Percentiles rank a stretch among this genome's conserved stretches.
phyloP scores from a whole-genome alignment of 2,329 filamentous ascomycete genomes.

The Aspergillus japonicus region DNA sequence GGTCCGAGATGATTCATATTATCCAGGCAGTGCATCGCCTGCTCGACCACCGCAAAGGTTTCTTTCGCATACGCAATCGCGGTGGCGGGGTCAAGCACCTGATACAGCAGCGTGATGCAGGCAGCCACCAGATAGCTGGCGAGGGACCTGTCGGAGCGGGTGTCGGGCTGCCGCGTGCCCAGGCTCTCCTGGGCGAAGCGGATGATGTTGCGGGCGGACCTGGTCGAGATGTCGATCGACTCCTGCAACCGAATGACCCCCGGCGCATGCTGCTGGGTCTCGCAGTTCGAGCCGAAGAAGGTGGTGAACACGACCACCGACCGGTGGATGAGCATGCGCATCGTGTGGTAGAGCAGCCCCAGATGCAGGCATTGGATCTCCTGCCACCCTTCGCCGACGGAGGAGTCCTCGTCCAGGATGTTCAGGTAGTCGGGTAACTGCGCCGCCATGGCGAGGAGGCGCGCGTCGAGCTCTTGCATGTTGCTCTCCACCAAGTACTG shows the following conservation, averaged over 20 bases:
- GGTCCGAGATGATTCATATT: slow-evolving; percentile 17
- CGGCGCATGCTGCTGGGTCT: slow-evolving; percentile 4
- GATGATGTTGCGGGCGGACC: slow-evolving; percentile 10
- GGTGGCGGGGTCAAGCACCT: slow-evolving; percentile 9
- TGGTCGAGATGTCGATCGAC: slow-evolving; percentile 11
- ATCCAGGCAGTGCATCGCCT: slow-evolving; percentile 16
- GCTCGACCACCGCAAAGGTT: slow-evolving; percentile 14
- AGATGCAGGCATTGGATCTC: slow-evolving; percentile 16
- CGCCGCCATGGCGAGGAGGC: too few relatives aligned
- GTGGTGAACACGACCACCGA: slow-evolving; percentile 12
- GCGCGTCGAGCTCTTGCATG: slow-evolving; percentile 9
- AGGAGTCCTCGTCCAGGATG: slow-evolving; percentile 14
- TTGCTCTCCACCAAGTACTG: slow-evolving; percentile 8
- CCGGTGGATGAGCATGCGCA: slow-evolving; percentile 14
- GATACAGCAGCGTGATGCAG: slow-evolving; percentile 12
- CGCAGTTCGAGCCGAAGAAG: slow-evolving; percentile 9
- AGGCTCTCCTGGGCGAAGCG: slow-evolving; percentile 13
- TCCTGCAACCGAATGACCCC: slow-evolving; percentile 3
- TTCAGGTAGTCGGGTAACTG: slow-evolving; percentile 10
- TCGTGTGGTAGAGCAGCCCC: slow-evolving; percentile 10
- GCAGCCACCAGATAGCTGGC: slow-evolving; percentile 15
- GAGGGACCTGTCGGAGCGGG: slow-evolving; percentile 12
- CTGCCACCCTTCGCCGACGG: slow-evolving; percentile 14
- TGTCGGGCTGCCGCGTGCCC: slow-evolving; percentile 12
- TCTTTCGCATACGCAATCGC: slow-evolving; percentile 9